Percentiles rank a stretch among this genome's conserved stretches.
Evolutionary conservation across 352 stramenopile species (phyloP).

Genomic region (Pythium scleroteichum): DNA sequence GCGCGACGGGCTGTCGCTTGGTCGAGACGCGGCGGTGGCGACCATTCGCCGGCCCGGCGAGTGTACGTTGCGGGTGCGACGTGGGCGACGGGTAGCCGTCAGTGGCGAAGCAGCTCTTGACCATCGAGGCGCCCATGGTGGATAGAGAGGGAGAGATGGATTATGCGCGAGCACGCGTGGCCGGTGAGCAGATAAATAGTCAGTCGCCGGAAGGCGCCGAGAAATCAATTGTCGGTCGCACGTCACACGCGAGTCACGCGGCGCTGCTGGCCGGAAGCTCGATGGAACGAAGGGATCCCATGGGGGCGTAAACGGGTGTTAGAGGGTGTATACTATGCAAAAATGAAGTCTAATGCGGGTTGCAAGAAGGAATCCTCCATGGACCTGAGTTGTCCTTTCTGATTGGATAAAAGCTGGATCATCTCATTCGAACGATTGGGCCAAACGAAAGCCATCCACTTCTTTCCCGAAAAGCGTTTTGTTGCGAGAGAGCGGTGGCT

Average conservation of each 20-base stretch:
- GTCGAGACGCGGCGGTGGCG: background rate
- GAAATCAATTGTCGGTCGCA: background rate
- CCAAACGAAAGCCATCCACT: too few relatives aligned
- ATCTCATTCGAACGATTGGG: too few relatives aligned
- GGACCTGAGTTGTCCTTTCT: too few relatives aligned
- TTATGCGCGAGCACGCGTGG: too few relatives aligned
- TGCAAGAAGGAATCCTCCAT: background rate
- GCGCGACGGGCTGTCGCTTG: slow-evolving; percentile 8
- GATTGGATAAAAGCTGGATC: too few relatives aligned
- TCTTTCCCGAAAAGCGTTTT: background rate
- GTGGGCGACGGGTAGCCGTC: slow-evolving; percentile 7
- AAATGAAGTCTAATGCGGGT: background rate
- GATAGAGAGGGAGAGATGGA: background rate
- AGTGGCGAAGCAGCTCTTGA: slow-evolving; percentile 37
- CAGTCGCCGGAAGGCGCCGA: background rate
- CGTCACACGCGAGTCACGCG: slow-evolving; percentile 1
- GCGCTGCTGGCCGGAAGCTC: background rate
- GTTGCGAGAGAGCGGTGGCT: background rate
- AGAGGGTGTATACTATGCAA: background rate
- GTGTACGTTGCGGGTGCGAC: background rate
- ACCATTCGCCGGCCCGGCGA: background rate
- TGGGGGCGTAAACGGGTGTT: background rate
- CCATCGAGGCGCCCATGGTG: slow-evolving; percentile 39
- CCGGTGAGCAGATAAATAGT: background rate
- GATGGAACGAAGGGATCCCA: background rate